Evolutionary conservation across 305 asterid genomes (phyloP).

Genomic region (Andrographis paniculata): DNA sequence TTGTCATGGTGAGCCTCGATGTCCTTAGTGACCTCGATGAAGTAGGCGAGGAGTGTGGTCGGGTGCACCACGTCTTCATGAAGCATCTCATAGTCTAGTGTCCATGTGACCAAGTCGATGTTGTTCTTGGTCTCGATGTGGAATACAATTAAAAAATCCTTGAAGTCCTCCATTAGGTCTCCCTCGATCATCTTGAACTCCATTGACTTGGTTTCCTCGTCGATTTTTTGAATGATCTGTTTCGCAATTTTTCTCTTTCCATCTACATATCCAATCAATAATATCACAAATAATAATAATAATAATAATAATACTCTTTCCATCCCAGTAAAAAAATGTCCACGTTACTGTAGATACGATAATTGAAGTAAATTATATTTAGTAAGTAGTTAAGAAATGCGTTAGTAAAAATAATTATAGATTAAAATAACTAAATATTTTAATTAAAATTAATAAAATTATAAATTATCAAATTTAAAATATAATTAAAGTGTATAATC

Average conservation of each 20-base stretch:
- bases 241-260: constrained; percentile 19
- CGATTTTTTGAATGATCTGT: constrained; percentile 14
- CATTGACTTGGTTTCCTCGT: constrained; percentile 21
- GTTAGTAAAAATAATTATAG: too few species aligned
- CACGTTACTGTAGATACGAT: too few species aligned
- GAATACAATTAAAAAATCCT: constrained; percentile 13
- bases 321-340: too few species aligned
- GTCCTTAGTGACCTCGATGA: constrained; percentile 26
- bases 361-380: too few species aligned
- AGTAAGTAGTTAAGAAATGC: too few species aligned
- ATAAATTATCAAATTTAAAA: too few species aligned
- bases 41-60: constrained; percentile 19
- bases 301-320: too few species aligned
- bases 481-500: too few species aligned
- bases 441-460: too few species aligned
- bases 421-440: too few species aligned
- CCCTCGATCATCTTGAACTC: constrained; percentile 27
- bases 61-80: constrained; percentile 29
- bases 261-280: constrained; percentile 11
- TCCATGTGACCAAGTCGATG: constrained; percentile 27
- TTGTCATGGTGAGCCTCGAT: constrained; percentile 10
- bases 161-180: constrained; percentile 32
- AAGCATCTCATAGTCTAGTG: constrained; percentile 33
- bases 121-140: constrained; percentile 22
- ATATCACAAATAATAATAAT: too few species aligned